Evolutionary conservation across 129 eudicot species (phyloP), one percentile per base, ranked within the genome.

Genomic region (Daucus carota): DNA sequence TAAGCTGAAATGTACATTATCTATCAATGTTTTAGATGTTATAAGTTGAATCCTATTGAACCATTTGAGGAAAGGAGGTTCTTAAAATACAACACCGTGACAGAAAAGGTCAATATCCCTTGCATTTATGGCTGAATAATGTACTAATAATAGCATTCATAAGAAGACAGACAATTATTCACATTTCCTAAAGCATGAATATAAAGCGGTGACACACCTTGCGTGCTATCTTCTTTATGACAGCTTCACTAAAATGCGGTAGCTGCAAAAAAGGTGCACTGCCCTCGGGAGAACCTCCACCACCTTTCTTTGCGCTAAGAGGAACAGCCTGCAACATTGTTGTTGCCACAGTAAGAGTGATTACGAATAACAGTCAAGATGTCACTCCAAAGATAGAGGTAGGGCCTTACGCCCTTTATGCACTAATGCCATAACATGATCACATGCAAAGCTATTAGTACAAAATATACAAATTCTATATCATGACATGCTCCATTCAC

Each of bases 191-290:
- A 31, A 36, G 62, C 42, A 46, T 9, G 24, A 32, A 68, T 69
- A 57, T 60, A 32, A 60, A 50, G 8, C 3, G 57, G 20, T 73
- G 24, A 72, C 79, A 74, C 77, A 89, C 98, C 97, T 94, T 94
- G 80, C 94, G 93, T 41, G 92, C 66, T 76, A 94, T 80, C 78
- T 91, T 94, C 79, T 91, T 91, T 20, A 86, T 77, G 22, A 91
- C 83, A 42, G 89, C 81, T 57, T 94, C 98, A 72, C 66, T 83
- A 63, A 91, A 94, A 89, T 89, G 96, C 36, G 98, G 98, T 75
- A 94, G 97, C 87, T 94, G 98, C 74, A 94, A 78, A 81, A 94
- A 91, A 3, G 98, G 92, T 80, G 97, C 97, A 77, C 52, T 80
- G 24, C 96, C 97, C 75, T 94, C 97, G 18, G 92, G 57, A 73